phyloP scores from a whole-genome alignment of 73 alveolate species.

The Paraurostyla sp. region DNA sequence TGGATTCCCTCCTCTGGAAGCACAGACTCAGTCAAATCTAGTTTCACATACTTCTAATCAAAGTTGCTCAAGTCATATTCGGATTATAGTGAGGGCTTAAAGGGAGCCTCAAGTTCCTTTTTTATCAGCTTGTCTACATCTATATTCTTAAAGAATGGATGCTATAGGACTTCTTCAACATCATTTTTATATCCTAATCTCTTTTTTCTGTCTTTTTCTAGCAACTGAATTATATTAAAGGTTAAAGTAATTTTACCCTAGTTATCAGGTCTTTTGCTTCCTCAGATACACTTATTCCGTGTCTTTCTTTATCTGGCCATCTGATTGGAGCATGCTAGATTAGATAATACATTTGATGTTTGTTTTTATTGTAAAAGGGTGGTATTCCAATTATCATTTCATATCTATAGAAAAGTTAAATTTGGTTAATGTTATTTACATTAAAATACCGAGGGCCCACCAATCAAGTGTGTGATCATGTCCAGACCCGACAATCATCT shows the following conservation, averaged over 20 bases:
- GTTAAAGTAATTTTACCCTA: not conserved
- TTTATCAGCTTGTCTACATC: conserved; percentile 42
- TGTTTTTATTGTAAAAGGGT: conserved; percentile 79
- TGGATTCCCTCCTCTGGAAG: conserved; percentile 49
- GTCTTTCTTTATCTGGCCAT: conserved; percentile 75
- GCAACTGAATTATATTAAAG: conserved; percentile 25
- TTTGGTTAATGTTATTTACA: conserved; percentile 16
- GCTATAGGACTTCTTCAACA: conserved; percentile 59
- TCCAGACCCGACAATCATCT: conserved; percentile 85
- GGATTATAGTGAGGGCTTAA: conserved; percentile 28
- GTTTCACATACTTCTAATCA: conserved; percentile 36
- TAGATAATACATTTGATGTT: conserved; percentile 73
- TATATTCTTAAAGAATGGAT: conserved; percentile 62
- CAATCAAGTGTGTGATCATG: conserved; percentile 84
- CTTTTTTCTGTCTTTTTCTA: conserved; percentile 70
- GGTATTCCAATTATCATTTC: conserved; percentile 87
- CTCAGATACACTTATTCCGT: conserved; percentile 62
- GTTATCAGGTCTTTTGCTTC: conserved; percentile 66
- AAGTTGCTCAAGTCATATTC: conserved; percentile 48
- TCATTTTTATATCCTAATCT: conserved; percentile 67
- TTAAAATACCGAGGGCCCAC: conserved; percentile 90
- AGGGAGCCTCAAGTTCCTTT: conserved; percentile 55
- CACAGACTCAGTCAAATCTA: conserved; percentile 44
- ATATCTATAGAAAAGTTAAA: not conserved
- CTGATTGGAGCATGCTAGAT: conserved; percentile 74